These are phyloP conservation scores for Drosera capensis DNA, from an alignment of 148 eudicot genomes.

Conservation along the genomic window DNA sequence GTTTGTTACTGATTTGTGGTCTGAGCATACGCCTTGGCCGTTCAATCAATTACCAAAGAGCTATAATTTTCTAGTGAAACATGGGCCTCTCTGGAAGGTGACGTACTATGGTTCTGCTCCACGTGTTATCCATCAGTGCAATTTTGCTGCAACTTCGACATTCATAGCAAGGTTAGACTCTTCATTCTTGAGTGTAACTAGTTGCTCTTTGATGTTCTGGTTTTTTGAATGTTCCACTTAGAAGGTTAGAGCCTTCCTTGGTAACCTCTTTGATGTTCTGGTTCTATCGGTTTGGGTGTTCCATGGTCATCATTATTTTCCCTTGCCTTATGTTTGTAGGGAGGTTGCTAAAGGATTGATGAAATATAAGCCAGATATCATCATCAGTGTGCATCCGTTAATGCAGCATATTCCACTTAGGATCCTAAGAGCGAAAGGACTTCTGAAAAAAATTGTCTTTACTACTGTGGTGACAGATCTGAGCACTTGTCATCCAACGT, in stretches of 20 bases:
- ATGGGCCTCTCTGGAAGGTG: constrained; percentile 84
- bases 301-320: background rate
- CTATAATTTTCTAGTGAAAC: constrained; percentile 90
- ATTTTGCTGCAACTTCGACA: constrained; percentile 92
- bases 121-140: constrained; percentile 79
- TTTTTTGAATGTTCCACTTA: background rate
- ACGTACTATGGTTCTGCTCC: constrained; percentile 82
- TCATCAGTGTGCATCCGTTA: constrained; percentile 92
- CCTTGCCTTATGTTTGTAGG: constrained; percentile 23
- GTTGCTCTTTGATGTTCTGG: background rate
- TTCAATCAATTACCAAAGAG: constrained; percentile 94
- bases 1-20: constrained; percentile 89
- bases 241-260: background rate
- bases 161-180: constrained; percentile 80
- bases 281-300: too few relatives aligned
- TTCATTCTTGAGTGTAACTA: background rate
- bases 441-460: constrained; percentile 78
- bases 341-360: constrained; percentile 92
- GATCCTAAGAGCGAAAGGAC: constrained; percentile 73
- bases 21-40: constrained; percentile 98
- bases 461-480: constrained; percentile 89
- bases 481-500: constrained; percentile 95
- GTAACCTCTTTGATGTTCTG: background rate
- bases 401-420: constrained; percentile 99
- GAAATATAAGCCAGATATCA: constrained; percentile 95